Conservation (phyloP, 2,329 filamentous ascomycete species). For the Parasarocladium wereldwijsianum region DNA sequence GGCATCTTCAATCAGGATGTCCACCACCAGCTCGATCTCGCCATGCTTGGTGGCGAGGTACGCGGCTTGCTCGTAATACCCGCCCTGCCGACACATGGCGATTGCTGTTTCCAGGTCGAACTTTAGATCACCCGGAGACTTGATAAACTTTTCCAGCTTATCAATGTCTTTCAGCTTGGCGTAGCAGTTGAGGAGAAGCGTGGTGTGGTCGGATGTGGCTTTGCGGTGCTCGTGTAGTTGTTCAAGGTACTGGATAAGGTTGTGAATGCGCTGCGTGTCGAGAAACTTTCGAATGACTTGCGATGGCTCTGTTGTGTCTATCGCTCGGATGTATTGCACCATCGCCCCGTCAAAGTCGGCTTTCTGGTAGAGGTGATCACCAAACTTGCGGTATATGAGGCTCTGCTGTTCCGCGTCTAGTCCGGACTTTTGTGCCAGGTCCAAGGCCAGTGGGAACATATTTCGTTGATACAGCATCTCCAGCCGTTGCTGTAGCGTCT, state of each 20-base stretch:
- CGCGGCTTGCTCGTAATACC: conserved; percentile 92
- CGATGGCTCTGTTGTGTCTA: conserved; percentile 90
- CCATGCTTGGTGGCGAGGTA: conserved; percentile 90
- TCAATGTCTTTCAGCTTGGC: conserved; percentile 95
- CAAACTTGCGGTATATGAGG: conserved; percentile 82
- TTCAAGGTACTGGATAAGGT: conserved; percentile 92
- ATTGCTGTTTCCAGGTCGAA: conserved; percentile 97
- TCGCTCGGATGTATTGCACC: conserved; percentile 93
- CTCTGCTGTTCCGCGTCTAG: conserved; percentile 73
- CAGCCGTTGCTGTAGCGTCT: conserved; percentile 74
- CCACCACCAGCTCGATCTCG: conserved; percentile 85
- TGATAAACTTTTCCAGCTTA: conserved; percentile 93
- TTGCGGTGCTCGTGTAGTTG: conserved; percentile 88
- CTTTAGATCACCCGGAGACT: conserved; percentile 83
- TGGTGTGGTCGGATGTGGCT: conserved; percentile 91
- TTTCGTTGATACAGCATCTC: conserved; percentile 92
- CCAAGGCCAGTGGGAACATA: conserved; percentile 81
- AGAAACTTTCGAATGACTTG: conserved; percentile 96
- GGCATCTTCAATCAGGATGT: conserved; percentile 90
- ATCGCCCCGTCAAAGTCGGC: conserved; percentile 97
- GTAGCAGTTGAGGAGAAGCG: conserved; percentile 88
- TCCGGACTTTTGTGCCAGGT: conserved; percentile 77
- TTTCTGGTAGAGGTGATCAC: conserved; percentile 87
- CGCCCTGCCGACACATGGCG: conserved; percentile 90
- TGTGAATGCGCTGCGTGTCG: conserved; percentile 94